Base-by-base conservation (phyloP, 192 early-diverging fungal species). In the Backusella sp. region DNA sequence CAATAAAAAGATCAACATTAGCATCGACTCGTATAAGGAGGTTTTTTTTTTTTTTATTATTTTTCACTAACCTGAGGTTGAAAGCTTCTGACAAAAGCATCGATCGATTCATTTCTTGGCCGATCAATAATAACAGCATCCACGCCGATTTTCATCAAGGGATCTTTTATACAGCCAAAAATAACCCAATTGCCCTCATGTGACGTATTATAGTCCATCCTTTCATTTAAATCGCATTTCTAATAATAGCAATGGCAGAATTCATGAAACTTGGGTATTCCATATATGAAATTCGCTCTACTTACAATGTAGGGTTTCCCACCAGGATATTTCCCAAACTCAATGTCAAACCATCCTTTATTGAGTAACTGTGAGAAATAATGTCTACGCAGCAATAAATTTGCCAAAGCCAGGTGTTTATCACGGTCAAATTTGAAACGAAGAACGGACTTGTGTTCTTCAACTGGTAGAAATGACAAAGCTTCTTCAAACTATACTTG, bases 181-280 rank as follows among this genome's bases (percentile, higher is more conserved):
- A 78, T 68, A 41, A 78, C 77, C 77, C 77, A 78, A 52, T 68
- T 46, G 6, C 77, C 77, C 28, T 73, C 77, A 73, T 78, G 77
- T 3, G 77, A 78, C 14, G 39, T 53, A 73, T 78, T 78, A 15
- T 46, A 78, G 52, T 78, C 71, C 14, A 72, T 65, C 26, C 70
- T 11, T 44, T 49, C 70, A 0, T 71, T 37, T 17, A 23, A 11
- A 62, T 62, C 56, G 9, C 23, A 62, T 12, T 21, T 36, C n/a
- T 49, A 49, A 49, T 49, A 49, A 49, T 49, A 49, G 17, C 15
- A 49, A 49, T 49, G 19, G 6, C 46, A 49, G 46, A 49, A 17
- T 44, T 44, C 15, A 14, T 44, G 14, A 44, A 49, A n/a, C 5
- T 49, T 49, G n/a, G 46, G 8, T 49, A 49, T 49, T 49, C 28